Percentiles rank a stretch among this genome's conserved stretches.
Evolutionary conservation across 2,329 filamentous ascomycete species (phyloP).

Genomic region (Anthostomella pinea): DNA sequence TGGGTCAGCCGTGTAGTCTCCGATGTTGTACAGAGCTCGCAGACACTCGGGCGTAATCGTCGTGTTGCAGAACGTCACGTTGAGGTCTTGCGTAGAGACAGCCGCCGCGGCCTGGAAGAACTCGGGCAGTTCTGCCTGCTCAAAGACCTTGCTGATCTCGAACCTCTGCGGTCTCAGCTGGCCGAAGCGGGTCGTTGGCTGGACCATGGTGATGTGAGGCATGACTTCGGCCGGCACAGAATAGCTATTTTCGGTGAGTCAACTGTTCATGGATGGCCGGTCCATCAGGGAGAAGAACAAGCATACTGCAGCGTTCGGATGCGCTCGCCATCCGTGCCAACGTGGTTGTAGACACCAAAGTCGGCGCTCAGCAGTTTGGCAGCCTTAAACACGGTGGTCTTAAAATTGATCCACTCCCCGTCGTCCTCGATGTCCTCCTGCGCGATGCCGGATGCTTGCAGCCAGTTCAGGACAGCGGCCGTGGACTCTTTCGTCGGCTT

Average conservation of each 20-base stretch:
- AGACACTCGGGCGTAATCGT: constrained; percentile 48
- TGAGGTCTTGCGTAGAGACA: constrained; percentile 13
- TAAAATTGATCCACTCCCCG: constrained; percentile 56
- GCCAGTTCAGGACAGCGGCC: constrained; percentile 52
- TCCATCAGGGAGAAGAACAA: background rate
- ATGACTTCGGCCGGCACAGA: constrained; percentile 57
- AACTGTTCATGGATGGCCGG: constrained; percentile 1
- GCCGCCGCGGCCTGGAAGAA: constrained; percentile 11
- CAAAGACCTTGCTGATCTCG: constrained; percentile 37
- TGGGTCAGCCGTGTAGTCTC: constrained; percentile 36
- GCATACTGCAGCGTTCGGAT: constrained; percentile 44
- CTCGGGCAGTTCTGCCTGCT: constrained; percentile 22
- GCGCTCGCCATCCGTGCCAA: constrained; percentile 38
- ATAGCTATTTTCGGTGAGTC: constrained; percentile 41
- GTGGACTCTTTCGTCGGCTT: constrained; percentile 39
- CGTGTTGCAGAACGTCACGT: constrained; percentile 34
- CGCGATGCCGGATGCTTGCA: constrained; percentile 48
- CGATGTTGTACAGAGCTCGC: constrained; percentile 46
- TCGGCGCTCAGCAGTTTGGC: constrained; percentile 54
- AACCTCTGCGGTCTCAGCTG: constrained; percentile 42
- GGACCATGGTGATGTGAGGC: constrained; percentile 57
- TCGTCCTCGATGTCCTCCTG: constrained; percentile 47
- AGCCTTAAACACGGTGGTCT: constrained; percentile 48
- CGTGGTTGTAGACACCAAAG: constrained; percentile 55
- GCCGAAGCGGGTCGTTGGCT: constrained; percentile 64